phyloP scores from a whole-genome alignment of 495 filamentous ascomycete species.

The Darksidea phi region DNA sequence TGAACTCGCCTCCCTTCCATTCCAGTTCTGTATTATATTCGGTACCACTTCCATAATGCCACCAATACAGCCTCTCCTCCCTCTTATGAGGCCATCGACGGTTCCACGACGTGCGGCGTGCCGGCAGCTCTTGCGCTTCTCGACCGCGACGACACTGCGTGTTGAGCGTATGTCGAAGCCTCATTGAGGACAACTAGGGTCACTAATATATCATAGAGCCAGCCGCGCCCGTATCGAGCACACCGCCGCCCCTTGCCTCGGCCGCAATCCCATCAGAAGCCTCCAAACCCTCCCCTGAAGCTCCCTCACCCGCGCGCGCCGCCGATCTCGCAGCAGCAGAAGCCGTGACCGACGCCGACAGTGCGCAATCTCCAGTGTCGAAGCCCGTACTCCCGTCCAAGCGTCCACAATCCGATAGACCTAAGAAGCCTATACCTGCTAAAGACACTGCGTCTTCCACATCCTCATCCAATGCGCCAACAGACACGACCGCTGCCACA shows the following conservation, averaged over 20 bases:
- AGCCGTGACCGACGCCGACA: constrained; percentile 32
- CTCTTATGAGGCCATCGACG: constrained; percentile 41
- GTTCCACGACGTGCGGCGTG: constrained; percentile 34
- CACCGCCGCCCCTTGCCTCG: no score
- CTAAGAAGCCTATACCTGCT: not conserved
- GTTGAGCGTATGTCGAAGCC: constrained; percentile 33
- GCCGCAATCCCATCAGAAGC: no score
- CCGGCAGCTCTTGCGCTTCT: constrained; percentile 41
- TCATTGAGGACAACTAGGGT: not conserved
- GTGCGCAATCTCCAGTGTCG: constrained; percentile 42
- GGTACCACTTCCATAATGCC: constrained; percentile 28
- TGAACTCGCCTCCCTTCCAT: not conserved
- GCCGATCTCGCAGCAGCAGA: constrained; percentile 28
- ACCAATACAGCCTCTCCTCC: constrained; percentile 26
- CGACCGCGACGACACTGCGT: constrained; percentile 31
- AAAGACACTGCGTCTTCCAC: not conserved
- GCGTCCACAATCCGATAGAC: not conserved
- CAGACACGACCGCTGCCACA: constrained; percentile 1
- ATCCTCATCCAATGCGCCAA: not conserved
- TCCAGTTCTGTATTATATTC: not conserved
- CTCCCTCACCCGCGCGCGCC: constrained; percentile 36
- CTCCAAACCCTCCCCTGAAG: not conserved
- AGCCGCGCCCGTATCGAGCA: not conserved
- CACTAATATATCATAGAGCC: constrained; percentile 16
- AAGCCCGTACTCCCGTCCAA: constrained; percentile 24